Evolutionary conservation across 1,284 basidiomycete species (phyloP), one percentile per base, ranked within the genome.

Genomic region (Sporisorium sorghi): DNA sequence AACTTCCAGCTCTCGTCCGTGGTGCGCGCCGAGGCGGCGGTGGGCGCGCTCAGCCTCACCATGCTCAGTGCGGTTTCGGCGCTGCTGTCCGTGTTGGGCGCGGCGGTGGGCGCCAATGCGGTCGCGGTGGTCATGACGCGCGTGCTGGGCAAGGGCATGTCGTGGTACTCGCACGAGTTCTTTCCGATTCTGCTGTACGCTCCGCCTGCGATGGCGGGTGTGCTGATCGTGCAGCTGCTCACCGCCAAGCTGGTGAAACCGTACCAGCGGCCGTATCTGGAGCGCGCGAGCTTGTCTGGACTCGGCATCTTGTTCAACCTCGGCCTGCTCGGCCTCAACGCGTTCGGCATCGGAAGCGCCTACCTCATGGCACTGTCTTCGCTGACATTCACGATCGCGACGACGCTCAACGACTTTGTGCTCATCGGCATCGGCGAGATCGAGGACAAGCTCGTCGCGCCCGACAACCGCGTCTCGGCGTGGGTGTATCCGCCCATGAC

Each of bases 131-230:
- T 92, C 21, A 92, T 97, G 90, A 85, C 86, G 15, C 82, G 85
- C 17, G 87, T 89, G 0, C 83, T 93, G n/a, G 87, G 88, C 11
- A 91, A 89, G 83, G 88, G 83, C 65, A 83, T 84, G 65, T 83
- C 79, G 40, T 87, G 85, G 85, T 86, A 79, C 52, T 87, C 88
- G 12, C 88, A 88, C 63, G 93, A 94, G 74, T 88, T 89, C 70
- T 88, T 90, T 5, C 89, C 90, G 10, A 77, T 95, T 5, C 79
- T 89, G 12, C 85, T 97, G n/a, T 97, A 93, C 81, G 91, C 88
- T 2, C 92, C 93, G 26, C 88, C 92, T 0, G 90, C 77, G 15
- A 15, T 83, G 8, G 76, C 88, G 7, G 88, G 89, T 0, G 85
- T 90, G 7, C 88, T 91, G 76, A 87, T 87, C 14, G 88, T 90